These are phyloP conservation scores for Coffea eugenioides DNA, from an alignment of 257 asterid genomes.

Conservation along the genomic window DNA sequence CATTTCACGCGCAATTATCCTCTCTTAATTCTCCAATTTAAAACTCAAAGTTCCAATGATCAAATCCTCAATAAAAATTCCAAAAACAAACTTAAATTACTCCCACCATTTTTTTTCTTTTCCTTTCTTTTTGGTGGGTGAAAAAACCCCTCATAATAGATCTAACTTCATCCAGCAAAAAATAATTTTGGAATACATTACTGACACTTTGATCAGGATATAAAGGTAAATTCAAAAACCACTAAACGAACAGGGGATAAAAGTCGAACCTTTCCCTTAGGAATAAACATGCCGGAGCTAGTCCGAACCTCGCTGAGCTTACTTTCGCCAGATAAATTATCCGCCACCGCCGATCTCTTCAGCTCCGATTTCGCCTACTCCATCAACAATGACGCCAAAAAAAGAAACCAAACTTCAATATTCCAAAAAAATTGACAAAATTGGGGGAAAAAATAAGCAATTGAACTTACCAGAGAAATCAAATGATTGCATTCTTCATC, in stretches of 20 bases:
- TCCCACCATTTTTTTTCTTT: too few relatives aligned
- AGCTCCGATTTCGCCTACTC: slow-evolving; percentile 81
- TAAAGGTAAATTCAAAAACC: not conserved
- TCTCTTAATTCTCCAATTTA: too few relatives aligned
- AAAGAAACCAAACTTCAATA: not conserved
- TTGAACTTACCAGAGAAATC: slow-evolving; percentile 65
- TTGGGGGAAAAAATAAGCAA: not conserved
- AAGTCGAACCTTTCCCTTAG: slow-evolving; percentile 69
- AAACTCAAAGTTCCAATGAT: too few relatives aligned
- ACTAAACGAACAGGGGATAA: not conserved
- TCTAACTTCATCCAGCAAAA: too few relatives aligned
- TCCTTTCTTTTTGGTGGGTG: too few relatives aligned
- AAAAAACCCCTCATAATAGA: too few relatives aligned
- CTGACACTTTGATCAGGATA: too few relatives aligned
- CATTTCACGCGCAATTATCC: too few relatives aligned
- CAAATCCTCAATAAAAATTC: too few relatives aligned
- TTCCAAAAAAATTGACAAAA: not conserved
- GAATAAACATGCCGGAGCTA: slow-evolving; percentile 93
- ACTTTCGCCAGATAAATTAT: slow-evolving; percentile 71
- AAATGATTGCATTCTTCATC: slow-evolving; percentile 91
- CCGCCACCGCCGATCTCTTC: slow-evolving; percentile 92
- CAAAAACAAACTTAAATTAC: too few relatives aligned
- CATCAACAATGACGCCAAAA: not conserved
- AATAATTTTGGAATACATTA: too few relatives aligned
- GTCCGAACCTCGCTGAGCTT: slow-evolving; percentile 83